A percentile compares a stretch with the other conserved stretches of the same genome.
Evolutionary conservation across 352 stramenopile species (phyloP).

Genomic region (Phytophthora cryptogea): DNA sequence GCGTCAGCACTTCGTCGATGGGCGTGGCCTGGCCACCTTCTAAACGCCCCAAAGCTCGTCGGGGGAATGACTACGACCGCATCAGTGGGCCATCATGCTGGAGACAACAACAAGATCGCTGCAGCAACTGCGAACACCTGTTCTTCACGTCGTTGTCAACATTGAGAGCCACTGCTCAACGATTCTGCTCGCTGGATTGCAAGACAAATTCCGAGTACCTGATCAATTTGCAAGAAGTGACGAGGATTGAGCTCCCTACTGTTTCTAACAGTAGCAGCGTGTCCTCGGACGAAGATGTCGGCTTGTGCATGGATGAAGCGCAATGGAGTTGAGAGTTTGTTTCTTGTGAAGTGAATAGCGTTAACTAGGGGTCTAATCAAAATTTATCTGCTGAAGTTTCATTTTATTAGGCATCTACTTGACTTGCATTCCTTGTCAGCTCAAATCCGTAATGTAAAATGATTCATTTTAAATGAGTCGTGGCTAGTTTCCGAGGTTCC

Average conservation of each 20-base stretch:
- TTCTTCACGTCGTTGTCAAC: constrained; percentile 32
- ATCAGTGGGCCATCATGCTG: constrained; percentile 6
- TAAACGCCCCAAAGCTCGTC: neutral
- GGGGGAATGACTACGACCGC: neutral
- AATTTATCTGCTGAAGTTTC: too few relatives aligned
- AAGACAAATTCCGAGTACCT: constrained; percentile 44
- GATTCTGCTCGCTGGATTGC: constrained; percentile 55
- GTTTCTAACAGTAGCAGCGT: neutral
- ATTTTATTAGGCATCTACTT: too few relatives aligned
- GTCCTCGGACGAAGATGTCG: neutral
- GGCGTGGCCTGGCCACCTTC: neutral
- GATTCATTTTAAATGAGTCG: too few relatives aligned
- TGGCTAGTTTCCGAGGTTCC: too few relatives aligned
- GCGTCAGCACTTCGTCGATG: neutral
- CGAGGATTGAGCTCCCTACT: constrained; percentile 15
- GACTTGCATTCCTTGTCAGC: too few relatives aligned
- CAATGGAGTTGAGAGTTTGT: neutral
- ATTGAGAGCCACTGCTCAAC: constrained; percentile 2
- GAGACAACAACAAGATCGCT: constrained; percentile 23
- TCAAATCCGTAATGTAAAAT: too few relatives aligned
- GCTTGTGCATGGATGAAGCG: neutral
- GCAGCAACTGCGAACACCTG: constrained; percentile 26
- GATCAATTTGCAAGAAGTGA: constrained; percentile 25
- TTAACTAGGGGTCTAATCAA: too few relatives aligned
- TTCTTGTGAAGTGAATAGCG: neutral